Conservation (phyloP, 345 rosid genomes). For the Cardamine resedifolia region DNA sequence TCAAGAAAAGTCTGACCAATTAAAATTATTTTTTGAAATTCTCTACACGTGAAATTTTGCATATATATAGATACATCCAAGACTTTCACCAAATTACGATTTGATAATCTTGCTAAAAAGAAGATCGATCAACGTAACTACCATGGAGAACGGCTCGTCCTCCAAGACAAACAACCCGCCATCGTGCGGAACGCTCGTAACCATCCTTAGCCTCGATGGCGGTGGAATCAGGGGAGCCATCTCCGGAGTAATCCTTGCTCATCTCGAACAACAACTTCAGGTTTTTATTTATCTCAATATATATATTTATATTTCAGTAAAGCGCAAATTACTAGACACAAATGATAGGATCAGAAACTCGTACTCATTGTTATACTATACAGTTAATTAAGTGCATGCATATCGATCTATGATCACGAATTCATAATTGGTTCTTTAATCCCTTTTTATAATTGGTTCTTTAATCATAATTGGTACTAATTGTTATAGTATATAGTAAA, state of each 20-base stretch:
- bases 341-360: background rate
- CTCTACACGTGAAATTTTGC: constrained; percentile 1
- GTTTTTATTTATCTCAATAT: constrained; percentile 25
- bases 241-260: constrained; percentile 59
- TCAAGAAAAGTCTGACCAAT: no score
- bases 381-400: background rate
- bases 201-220: constrained; percentile 74
- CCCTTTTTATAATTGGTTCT: no score
- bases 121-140: background rate
- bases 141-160: constrained; percentile 24
- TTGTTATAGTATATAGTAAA: no score
- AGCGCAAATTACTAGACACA: background rate
- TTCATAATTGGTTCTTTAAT: background rate
- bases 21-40: background rate
- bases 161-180: constrained; percentile 42
- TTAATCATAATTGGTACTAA: no score
- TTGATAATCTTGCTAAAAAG: background rate
- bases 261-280: constrained; percentile 83
- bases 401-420: background rate
- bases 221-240: constrained; percentile 75
- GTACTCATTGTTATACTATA: background rate
- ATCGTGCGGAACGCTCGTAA: constrained; percentile 49
- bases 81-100: background rate
- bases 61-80: background rate
- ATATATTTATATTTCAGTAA: background rate